Percentiles rank a stretch among this genome's conserved stretches.
phyloP scores from a whole-genome alignment of 75 land plant genomes.

The Selaginella moellendorffii region DNA sequence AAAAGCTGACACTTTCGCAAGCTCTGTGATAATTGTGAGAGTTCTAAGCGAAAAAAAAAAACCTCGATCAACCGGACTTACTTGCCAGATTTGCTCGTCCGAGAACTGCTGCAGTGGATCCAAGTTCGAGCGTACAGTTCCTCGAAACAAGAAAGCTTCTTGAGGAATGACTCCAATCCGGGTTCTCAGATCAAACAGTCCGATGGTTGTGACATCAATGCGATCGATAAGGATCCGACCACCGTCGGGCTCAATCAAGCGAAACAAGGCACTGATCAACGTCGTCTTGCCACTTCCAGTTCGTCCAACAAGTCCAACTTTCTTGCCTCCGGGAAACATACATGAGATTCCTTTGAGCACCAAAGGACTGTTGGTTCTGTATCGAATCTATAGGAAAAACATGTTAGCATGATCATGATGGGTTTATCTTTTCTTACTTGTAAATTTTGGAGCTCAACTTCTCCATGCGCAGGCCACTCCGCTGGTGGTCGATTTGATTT shows the following conservation, averaged over 20 bases:
- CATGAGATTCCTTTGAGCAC: constrained; percentile 81
- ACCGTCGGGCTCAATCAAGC: constrained; percentile 58
- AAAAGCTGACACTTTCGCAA: too few species aligned
- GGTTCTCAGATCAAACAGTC: constrained; percentile 9
- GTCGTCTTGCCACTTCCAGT: constrained; percentile 94
- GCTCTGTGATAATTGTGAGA: too few species aligned
- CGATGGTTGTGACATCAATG: constrained; percentile 61
- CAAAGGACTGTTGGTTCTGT: constrained; percentile 50
- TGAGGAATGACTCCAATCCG: neutral
- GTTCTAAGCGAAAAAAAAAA: too few species aligned
- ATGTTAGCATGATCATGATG: too few species aligned
- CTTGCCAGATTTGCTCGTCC: neutral
- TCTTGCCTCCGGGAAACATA: constrained; percentile 46
- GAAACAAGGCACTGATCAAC: constrained; percentile 56
- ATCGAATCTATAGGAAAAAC: constrained; percentile 32
- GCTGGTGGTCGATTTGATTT: constrained; percentile 8
- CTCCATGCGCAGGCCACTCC: constrained; percentile 16
- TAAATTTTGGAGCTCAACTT: constrained; percentile 11
- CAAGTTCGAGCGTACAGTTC: neutral
- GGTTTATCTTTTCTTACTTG: too few species aligned
- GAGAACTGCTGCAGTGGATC: neutral
- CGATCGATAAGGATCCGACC: constrained; percentile 64
- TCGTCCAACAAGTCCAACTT: constrained; percentile 80
- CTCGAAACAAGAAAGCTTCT: neutral
- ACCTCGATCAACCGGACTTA: neutral